Evolutionary conservation across 2,329 filamentous ascomycete species (phyloP).

Genomic region (Pyrenophora tritici-repentis): DNA sequence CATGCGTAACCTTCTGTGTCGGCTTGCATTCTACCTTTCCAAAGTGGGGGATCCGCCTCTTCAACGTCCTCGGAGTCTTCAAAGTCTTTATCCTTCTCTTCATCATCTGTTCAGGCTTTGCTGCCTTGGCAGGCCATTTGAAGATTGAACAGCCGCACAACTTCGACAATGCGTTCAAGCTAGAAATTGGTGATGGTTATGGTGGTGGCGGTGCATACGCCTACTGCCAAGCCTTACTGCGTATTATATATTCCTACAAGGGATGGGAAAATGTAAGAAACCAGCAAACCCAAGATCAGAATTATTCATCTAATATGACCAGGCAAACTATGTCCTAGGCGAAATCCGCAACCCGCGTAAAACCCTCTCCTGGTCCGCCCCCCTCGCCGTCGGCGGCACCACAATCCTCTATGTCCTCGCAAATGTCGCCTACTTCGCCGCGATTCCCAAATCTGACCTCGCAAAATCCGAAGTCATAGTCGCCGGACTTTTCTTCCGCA

Average conservation of each 20-base stretch:
- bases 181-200: constrained; percentile 42
- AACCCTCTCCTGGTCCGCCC: constrained; percentile 62
- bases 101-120: constrained; percentile 63
- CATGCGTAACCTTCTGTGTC: constrained; percentile 58
- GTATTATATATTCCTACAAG: constrained; percentile 65
- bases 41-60: constrained; percentile 63
- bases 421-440: constrained; percentile 69
- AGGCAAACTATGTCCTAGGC: constrained; percentile 63
- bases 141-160: constrained; percentile 57
- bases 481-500: constrained; percentile 65
- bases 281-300: no score
- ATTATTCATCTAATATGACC: no score
- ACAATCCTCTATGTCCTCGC: constrained; percentile 67
- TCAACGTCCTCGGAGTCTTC: constrained; percentile 64
- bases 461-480: constrained; percentile 64
- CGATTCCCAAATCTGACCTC: constrained; percentile 63
- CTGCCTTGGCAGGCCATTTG: constrained; percentile 40
- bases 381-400: constrained; percentile 62
- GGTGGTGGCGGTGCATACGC: constrained; percentile 43
- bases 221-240: constrained; percentile 63
- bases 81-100: constrained; percentile 65
- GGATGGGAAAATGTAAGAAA: constrained; percentile 48
- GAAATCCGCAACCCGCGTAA: constrained; percentile 62
- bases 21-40: constrained; percentile 59
- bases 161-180: constrained; percentile 63